Conservation (phyloP, 805 yeast genomes). For the Zygoascus bituminiphila region DNA sequence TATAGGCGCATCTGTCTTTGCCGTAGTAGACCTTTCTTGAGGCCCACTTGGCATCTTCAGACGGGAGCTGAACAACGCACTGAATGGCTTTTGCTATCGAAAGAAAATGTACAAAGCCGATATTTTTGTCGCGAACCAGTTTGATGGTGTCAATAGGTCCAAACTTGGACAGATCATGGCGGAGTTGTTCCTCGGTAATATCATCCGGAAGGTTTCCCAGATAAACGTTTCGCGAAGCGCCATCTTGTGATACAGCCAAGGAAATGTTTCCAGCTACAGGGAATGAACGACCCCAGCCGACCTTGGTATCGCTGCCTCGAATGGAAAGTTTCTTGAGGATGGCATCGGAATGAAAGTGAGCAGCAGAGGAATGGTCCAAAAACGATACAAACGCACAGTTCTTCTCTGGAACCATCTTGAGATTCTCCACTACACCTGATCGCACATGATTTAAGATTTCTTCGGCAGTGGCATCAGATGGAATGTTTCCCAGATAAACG, state of each 20-base stretch:
- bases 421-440: slow-evolving; percentile 79
- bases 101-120: slow-evolving; percentile 76
- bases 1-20: slow-evolving; percentile 83
- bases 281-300: slow-evolving; percentile 89
- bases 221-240: slow-evolving; percentile 91
- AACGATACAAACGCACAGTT: slow-evolving; percentile 88
- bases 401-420: slow-evolving; percentile 65
- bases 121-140: slow-evolving; percentile 68
- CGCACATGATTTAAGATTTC: slow-evolving; percentile 85
- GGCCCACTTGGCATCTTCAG: slow-evolving; percentile 52
- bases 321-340: slow-evolving; percentile 74
- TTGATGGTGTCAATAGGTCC: slow-evolving; percentile 82
- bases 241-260: slow-evolving; percentile 69
- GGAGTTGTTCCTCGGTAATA: slow-evolving; percentile 56
- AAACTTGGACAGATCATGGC: slow-evolving; percentile 56
- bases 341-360: slow-evolving; percentile 89
- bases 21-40: slow-evolving; percentile 82
- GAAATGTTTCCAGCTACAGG: slow-evolving; percentile 67
- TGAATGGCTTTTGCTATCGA: slow-evolving; percentile 79
- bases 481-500: slow-evolving; percentile 83
- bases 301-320: slow-evolving; percentile 69
- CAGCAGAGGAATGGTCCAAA: slow-evolving; percentile 79
- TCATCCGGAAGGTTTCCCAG: slow-evolving; percentile 69
- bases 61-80: slow-evolving; percentile 69
- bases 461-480: slow-evolving; percentile 68